A percentile compares a stretch with the other conserved stretches of the same genome.
These are phyloP conservation scores for Colletotrichum somersetense DNA, from an alignment of 2,329 filamentous ascomycete species.

Conservation along the genomic window DNA sequence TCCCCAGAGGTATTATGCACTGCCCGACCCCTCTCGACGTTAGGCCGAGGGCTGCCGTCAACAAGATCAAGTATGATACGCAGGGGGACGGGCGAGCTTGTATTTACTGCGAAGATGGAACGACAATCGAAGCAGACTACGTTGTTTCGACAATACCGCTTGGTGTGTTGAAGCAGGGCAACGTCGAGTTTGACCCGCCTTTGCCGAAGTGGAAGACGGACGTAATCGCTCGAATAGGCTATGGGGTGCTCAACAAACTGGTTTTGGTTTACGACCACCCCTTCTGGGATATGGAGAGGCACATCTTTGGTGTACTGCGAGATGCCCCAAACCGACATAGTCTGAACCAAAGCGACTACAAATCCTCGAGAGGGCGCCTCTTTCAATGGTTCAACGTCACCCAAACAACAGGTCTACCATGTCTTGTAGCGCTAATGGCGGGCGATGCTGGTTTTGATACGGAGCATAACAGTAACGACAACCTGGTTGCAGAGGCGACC, in stretches of 20 bases:
- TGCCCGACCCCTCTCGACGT: conserved; percentile 83
- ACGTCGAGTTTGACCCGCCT: conserved; percentile 87
- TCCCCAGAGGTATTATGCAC: conserved; percentile 87
- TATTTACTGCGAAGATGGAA: conserved; percentile 83
- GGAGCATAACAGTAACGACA: conserved; percentile 80
- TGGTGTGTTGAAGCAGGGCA: conserved; percentile 88
- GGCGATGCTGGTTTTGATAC: conserved; percentile 93
- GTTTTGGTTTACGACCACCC: conserved; percentile 88
- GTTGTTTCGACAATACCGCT: conserved; percentile 92
- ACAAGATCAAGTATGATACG: conserved; percentile 75
- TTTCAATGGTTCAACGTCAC: conserved; percentile 99
- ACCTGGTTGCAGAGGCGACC: conserved; percentile 84
- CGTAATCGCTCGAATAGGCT: conserved; percentile 87
- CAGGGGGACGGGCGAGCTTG: conserved; percentile 50
- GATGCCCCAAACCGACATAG: conserved; percentile 78
- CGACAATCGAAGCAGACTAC: conserved; percentile 83
- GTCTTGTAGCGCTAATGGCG: conserved; percentile 93
- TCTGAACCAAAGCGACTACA: conserved; percentile 83
- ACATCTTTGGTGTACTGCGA: conserved; percentile 94
- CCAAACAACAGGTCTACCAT: conserved; percentile 88
- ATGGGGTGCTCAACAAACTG: conserved; percentile 95
- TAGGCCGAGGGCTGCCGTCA: conserved; percentile 78
- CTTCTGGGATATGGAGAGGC: conserved; percentile 90
- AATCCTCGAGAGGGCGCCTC: conserved; percentile 84
- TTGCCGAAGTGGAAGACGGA: conserved; percentile 89